A percentile compares a stretch with the other conserved stretches of the same genome.
Evolutionary conservation across 2,329 filamentous ascomycete species (phyloP).

Genomic region (Xenoacremonium recifei): DNA sequence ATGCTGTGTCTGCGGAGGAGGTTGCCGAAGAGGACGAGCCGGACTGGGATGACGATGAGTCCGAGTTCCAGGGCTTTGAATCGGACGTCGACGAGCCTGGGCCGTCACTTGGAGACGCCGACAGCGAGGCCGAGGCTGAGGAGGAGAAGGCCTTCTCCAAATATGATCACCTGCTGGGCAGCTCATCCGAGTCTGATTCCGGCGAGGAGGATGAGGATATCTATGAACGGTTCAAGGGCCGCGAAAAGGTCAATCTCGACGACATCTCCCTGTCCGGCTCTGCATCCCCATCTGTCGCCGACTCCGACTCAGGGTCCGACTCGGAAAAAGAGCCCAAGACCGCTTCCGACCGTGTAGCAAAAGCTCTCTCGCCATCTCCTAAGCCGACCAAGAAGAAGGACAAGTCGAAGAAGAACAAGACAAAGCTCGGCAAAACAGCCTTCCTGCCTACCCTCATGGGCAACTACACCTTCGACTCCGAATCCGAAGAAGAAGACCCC

Average conservation of each 20-base stretch:
- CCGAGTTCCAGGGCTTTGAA: constrained; percentile 38
- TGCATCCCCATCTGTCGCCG: constrained; percentile 29
- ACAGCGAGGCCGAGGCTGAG: constrained; percentile 24
- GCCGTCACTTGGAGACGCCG: constrained; percentile 14
- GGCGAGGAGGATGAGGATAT: constrained; percentile 34
- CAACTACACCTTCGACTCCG: constrained; percentile 76
- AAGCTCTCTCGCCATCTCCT: constrained; percentile 33
- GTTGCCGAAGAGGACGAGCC: constrained; percentile 17
- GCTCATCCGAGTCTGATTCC: constrained; percentile 36
- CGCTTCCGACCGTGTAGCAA: background rate
- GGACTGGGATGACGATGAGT: constrained; percentile 31
- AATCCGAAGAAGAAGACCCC: constrained; percentile 36
- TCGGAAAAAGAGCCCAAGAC: constrained; percentile 23
- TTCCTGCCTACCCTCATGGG: constrained; percentile 77
- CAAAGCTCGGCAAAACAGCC: constrained; percentile 11
- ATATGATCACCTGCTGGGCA: constrained; percentile 45
- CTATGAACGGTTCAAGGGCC: constrained; percentile 30
- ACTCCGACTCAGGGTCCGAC: constrained; percentile 24
- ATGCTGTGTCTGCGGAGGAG: constrained; percentile 11
- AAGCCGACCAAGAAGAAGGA: constrained; percentile 32
- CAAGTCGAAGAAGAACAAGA: constrained; percentile 24
- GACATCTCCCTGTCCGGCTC: constrained; percentile 39
- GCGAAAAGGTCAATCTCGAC: constrained; percentile 36
- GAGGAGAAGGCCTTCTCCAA: constrained; percentile 38
- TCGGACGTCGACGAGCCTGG: constrained; percentile 26